Evolutionary conservation across 83 land plant genomes (phyloP).

Genomic region (Picea engelmannii): DNA sequence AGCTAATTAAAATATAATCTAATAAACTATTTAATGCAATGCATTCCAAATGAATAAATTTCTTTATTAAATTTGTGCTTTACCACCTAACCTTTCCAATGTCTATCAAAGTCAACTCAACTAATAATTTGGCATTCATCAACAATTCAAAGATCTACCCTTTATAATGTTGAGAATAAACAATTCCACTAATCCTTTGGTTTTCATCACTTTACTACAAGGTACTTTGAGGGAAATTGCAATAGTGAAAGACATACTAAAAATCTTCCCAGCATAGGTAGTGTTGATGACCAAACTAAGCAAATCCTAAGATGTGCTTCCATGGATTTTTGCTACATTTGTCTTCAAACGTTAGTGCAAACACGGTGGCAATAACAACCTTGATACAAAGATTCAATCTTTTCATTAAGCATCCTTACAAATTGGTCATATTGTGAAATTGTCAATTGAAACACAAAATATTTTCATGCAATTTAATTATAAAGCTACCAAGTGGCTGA

Average conservation of each 20-base stretch:
- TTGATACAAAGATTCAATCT: slow-evolving; percentile 56
- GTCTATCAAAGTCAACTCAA: slow-evolving; percentile 67
- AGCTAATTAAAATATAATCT: not conserved
- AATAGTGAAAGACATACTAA: slow-evolving; percentile 41
- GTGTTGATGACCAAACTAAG: slow-evolving; percentile 31
- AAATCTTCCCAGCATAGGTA: slow-evolving; percentile 57
- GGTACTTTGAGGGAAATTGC: not conserved
- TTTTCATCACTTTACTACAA: slow-evolving; percentile 51
- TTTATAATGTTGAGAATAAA: no score
- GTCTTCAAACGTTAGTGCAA: slow-evolving; percentile 63
- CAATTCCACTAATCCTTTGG: slow-evolving; percentile 53
- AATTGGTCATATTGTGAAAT: slow-evolving; percentile 72
- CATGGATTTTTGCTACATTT: slow-evolving; percentile 29
- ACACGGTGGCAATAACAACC: slow-evolving; percentile 54
- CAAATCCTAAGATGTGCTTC: slow-evolving; percentile 4
- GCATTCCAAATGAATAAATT: no score
- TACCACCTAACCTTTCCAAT: slow-evolving; percentile 86
- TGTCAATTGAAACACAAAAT: slow-evolving; percentile 53
- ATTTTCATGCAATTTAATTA: no score
- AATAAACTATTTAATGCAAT: not conserved
- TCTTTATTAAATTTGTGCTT: not conserved
- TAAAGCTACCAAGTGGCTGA: no score
- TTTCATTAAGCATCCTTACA: slow-evolving; percentile 47
- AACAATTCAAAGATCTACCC: no score
- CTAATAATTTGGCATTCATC: no score